Conservation (phyloP, 257 asterid genomes). For the Capsicum chinense region DNA sequence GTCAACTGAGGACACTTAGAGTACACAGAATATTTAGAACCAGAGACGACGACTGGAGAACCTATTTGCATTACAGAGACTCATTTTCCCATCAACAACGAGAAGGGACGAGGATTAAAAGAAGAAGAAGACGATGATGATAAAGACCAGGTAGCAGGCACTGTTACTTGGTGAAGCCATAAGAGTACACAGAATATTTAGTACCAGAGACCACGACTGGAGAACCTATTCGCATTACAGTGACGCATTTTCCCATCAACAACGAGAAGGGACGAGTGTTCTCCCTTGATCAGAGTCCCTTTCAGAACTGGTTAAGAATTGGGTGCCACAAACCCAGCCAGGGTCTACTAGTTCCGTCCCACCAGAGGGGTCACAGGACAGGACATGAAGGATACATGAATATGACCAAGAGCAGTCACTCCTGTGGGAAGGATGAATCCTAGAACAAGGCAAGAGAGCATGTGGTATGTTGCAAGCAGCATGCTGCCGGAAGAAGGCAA, state of each 20-base stretch:
- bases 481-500: background rate
- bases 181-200: background rate
- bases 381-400: background rate
- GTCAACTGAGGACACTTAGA: background rate
- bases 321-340: background rate
- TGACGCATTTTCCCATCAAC: background rate
- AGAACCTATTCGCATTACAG: slow-evolving; percentile 9
- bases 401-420: background rate
- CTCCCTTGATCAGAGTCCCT: background rate
- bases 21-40: background rate
- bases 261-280: background rate
- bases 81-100: background rate
- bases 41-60: background rate
- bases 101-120: background rate
- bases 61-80: background rate
- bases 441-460: background rate
- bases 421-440: background rate
- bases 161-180: slow-evolving; percentile 14
- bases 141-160: background rate
- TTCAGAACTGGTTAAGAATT: background rate
- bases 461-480: background rate
- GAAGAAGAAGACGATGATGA: no score
- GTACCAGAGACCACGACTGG: background rate
- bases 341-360: background rate
- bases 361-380: slow-evolving; percentile 4